A percentile compares a stretch with the other conserved stretches of the same genome.
These are phyloP conservation scores for Jatropha podagrica DNA, from an alignment of 441 rosid genomes.

Conservation along the genomic window DNA sequence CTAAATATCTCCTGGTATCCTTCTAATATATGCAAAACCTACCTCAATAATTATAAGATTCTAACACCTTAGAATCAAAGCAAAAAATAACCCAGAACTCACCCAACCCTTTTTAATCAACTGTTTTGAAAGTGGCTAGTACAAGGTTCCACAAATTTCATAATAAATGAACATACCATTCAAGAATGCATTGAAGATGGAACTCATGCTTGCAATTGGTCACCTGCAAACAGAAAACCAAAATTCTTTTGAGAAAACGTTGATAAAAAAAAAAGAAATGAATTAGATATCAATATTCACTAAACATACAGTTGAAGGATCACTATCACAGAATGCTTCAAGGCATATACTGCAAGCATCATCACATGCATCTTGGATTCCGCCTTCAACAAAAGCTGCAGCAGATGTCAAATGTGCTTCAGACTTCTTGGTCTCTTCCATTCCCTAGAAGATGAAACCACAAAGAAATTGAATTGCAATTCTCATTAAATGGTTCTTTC, in stretches of 20 bases:
- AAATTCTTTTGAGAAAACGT: not conserved
- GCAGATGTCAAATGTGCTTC: slow-evolving; percentile 77
- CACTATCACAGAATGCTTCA: slow-evolving; percentile 72
- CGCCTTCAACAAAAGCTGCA: slow-evolving; percentile 97
- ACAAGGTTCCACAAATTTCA: not conserved
- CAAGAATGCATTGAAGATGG: slow-evolving; percentile 95
- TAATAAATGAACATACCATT: slow-evolving; percentile 48
- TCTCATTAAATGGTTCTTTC: not conserved
- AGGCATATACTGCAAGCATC: slow-evolving; percentile 97
- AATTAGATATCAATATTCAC: not conserved
- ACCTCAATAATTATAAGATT: no score
- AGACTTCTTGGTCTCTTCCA: slow-evolving; percentile 48
- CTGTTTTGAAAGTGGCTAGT: not conserved
- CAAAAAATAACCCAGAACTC: not conserved
- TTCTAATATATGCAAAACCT: no score
- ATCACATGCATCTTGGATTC: slow-evolving; percentile 94
- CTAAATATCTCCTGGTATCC: no score
- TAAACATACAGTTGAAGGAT: slow-evolving; percentile 73
- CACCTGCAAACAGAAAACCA: slow-evolving; percentile 41
- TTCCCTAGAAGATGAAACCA: slow-evolving; percentile 26
- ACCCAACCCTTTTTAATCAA: not conserved
- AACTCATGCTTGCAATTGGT: slow-evolving; percentile 94
- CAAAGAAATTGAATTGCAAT: not conserved
- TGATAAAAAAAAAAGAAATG: slow-evolving; percentile 8
- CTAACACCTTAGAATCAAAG: not conserved